These are phyloP conservation scores for Diaporthe australafricana DNA, from an alignment of 2,329 filamentous ascomycete genomes.

Conservation along the genomic window DNA sequence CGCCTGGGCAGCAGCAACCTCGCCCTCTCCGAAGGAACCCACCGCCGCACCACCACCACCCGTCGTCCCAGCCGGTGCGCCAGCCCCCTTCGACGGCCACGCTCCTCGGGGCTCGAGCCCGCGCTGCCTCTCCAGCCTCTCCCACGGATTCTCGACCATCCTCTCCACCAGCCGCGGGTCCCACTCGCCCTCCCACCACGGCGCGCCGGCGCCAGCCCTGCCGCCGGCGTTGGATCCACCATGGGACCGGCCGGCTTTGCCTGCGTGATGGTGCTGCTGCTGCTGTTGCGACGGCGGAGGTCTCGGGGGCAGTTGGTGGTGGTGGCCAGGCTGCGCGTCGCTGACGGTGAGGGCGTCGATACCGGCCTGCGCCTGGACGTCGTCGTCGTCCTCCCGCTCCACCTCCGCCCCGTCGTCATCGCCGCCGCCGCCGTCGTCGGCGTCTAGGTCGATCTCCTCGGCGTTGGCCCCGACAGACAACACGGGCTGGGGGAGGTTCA, in stretches of 20 bases:
- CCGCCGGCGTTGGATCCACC: constrained; percentile 46
- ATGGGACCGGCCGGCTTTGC: neutral
- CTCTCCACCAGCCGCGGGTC: constrained; percentile 75
- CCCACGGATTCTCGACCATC: constrained; percentile 82
- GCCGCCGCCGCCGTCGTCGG: constrained; percentile 52
- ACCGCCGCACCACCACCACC: constrained; percentile 24
- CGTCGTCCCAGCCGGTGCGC: neutral
- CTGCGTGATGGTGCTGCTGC: constrained; percentile 16
- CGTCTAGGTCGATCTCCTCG: constrained; percentile 59
- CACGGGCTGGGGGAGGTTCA: constrained; percentile 34
- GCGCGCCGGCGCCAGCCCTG: constrained; percentile 49
- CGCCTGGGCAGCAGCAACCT: neutral
- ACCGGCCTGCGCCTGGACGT: constrained; percentile 41
- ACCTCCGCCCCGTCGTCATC: constrained; percentile 32
- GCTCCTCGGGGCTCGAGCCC: constrained; percentile 56
- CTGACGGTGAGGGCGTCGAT: constrained; percentile 43
- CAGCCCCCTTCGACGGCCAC: constrained; percentile 54
- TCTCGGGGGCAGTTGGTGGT: constrained; percentile 30
- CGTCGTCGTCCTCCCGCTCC: constrained; percentile 14
- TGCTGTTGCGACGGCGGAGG: constrained; percentile 27
- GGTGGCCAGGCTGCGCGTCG: neutral
- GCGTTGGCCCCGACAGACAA: constrained; percentile 45
- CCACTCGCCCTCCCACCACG: constrained; percentile 77
- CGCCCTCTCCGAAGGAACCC: neutral
- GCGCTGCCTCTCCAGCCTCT: constrained; percentile 60